phyloP scores from a whole-genome alignment of 176 grass and related monocot species.

The Oropetium thomaeum region DNA sequence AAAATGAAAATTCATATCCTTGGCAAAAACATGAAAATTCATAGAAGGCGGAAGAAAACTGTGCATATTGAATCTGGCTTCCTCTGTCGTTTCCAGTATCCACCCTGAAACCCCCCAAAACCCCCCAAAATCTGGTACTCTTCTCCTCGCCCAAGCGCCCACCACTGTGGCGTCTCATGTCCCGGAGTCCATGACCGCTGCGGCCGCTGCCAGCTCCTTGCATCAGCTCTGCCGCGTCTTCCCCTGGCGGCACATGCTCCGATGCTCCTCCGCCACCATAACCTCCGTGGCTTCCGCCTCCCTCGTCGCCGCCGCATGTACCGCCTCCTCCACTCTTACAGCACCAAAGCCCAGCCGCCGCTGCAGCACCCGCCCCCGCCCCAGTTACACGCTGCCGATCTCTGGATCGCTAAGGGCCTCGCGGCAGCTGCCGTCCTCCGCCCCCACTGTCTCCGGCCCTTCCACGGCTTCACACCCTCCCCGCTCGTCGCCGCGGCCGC shows the following conservation, averaged over 20 bases:
- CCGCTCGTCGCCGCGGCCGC: constrained; percentile 19
- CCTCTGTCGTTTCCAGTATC: neutral
- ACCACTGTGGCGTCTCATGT: neutral
- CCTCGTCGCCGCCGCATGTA: constrained; percentile 31
- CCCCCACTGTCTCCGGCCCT: constrained; percentile 19
- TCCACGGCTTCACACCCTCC: constrained; percentile 30
- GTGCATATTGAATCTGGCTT: neutral
- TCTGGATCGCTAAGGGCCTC: constrained; percentile 84
- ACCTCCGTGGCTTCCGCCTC: constrained; percentile 14
- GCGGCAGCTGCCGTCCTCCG: constrained; percentile 9
- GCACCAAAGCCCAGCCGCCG: constrained; percentile 26
- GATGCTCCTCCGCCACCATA: constrained; percentile 23
- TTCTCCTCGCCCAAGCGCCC: neutral
- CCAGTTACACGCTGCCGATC: constrained; percentile 23
- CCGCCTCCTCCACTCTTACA: constrained; percentile 29
- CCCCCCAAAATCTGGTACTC: too few species aligned
- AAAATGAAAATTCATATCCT: too few species aligned
- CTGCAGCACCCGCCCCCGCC: neutral
- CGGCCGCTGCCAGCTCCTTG: neutral
- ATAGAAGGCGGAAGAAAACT: neutral
- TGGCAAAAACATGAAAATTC: too few species aligned
- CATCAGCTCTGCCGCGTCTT: neutral
- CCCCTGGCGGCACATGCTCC: neutral
- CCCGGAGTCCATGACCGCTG: constrained; percentile 33
- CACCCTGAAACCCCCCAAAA: neutral